Evolutionary conservation across 768 basidiomycete species (phyloP).

Genomic region (Suillus tomentosus): DNA sequence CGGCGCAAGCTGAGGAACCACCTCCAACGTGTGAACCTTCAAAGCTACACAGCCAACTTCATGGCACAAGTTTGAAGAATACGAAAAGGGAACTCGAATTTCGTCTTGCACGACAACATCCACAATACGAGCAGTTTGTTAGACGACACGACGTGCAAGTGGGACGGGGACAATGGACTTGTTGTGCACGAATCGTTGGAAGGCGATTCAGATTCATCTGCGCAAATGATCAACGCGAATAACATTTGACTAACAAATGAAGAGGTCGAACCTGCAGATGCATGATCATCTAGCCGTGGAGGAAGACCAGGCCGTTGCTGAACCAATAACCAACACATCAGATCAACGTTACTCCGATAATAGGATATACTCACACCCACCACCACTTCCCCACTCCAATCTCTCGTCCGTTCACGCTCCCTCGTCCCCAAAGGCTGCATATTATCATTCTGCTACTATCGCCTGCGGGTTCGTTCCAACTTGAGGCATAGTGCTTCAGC

Average conservation of each 20-base stretch:
- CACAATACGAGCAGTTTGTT: too few species aligned
- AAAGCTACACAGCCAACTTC: too few species aligned
- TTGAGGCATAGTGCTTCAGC: too few species aligned
- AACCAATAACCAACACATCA: neutral
- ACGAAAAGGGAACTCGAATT: too few species aligned
- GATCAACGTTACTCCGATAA: neutral
- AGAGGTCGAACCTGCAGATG: conserved; percentile 55
- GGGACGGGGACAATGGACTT: too few species aligned
- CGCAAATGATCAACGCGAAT: neutral
- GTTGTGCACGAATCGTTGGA: too few species aligned
- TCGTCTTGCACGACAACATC: too few species aligned
- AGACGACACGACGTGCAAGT: too few species aligned
- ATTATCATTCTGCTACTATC: conserved; percentile 29
- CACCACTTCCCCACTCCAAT: conserved; percentile 42
- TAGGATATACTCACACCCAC: conserved; percentile 36
- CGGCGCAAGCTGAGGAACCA: too few species aligned
- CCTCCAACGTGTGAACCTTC: too few species aligned
- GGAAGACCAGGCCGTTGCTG: conserved; percentile 36
- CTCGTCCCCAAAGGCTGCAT: conserved; percentile 71
- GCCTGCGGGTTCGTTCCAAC: too few species aligned
- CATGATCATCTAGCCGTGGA: conserved; percentile 52
- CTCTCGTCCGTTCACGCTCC: conserved; percentile 58
- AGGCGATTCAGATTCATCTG: conserved; percentile 53
- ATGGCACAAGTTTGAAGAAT: too few species aligned
- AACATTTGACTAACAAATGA: neutral